These are phyloP conservation scores for Paracoccidioides lutzii DNA, from an alignment of 2,329 filamentous ascomycete genomes.

Conservation along the genomic window DNA sequence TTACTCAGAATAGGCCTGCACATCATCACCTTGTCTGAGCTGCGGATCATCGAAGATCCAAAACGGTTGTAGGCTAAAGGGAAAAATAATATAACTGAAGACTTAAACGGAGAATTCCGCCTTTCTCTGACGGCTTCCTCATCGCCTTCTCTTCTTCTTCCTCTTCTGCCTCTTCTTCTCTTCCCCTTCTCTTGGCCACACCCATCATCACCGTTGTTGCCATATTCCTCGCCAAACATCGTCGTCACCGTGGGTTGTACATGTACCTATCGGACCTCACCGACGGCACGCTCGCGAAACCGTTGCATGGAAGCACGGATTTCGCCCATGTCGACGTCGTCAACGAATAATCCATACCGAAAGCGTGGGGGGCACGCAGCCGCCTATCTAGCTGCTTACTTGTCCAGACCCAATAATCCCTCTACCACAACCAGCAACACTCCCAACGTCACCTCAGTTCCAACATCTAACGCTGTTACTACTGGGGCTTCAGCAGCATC, in stretches of 20 bases:
- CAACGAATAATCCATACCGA: background rate
- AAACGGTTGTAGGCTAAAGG: no score
- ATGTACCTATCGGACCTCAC: background rate
- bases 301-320: background rate
- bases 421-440: background rate
- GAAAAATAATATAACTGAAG: background rate
- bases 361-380: constrained; percentile 5
- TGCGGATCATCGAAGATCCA: no score
- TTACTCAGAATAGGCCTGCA: background rate
- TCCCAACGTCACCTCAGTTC: background rate
- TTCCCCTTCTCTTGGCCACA: background rate
- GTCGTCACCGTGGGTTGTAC: background rate
- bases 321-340: constrained; percentile 3
- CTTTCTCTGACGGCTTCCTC: background rate
- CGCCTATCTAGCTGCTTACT: background rate
- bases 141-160: background rate
- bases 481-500: background rate
- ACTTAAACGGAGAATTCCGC: background rate
- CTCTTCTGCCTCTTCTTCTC: background rate
- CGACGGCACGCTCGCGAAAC: background rate
- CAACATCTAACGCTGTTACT: background rate
- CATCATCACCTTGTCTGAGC: constrained; percentile 1
- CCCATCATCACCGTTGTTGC: background rate
- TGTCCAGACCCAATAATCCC: background rate
- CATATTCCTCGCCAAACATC: background rate